phyloP scores from a whole-genome alignment of 2,329 filamentous ascomycete genomes.

The Aspergillus arachidicola region DNA sequence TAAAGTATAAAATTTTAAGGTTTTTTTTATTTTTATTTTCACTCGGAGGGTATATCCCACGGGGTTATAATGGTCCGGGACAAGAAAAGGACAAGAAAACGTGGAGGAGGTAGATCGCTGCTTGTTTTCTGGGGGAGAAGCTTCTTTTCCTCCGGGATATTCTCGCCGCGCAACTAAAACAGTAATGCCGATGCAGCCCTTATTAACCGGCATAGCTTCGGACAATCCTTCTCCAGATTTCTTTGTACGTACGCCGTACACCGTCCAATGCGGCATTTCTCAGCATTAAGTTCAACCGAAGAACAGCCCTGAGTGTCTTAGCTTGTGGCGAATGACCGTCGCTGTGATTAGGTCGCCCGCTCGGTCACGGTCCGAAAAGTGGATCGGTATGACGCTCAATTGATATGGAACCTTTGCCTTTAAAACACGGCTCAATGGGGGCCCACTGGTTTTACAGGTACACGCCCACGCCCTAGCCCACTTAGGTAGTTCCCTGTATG shows the following conservation, averaged over 20 bases:
- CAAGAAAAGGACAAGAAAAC: not conserved
- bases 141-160: not conserved
- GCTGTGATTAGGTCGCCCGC: not conserved
- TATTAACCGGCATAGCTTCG: not conserved
- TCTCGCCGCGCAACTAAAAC: not conserved
- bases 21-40: not conserved
- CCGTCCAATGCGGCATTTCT: not conserved
- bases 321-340: not conserved
- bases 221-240: not conserved
- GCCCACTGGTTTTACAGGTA: not conserved
- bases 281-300: not conserved
- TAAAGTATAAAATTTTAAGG: not conserved
- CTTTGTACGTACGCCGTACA: not conserved
- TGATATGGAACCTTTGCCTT: not conserved
- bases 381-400: not conserved
- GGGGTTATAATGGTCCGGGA: not conserved
- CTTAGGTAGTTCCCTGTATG: not conserved
- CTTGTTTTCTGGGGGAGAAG: not conserved
- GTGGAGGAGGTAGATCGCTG: not conserved
- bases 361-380: constrained; percentile 5
- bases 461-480: not conserved
- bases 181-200: not conserved
- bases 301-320: not conserved
- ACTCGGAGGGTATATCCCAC: not conserved
- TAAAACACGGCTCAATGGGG: not conserved